Evolutionary conservation across 2,329 filamentous ascomycete species (phyloP).

Genomic region (Ambrosiella cleistominuta): DNA sequence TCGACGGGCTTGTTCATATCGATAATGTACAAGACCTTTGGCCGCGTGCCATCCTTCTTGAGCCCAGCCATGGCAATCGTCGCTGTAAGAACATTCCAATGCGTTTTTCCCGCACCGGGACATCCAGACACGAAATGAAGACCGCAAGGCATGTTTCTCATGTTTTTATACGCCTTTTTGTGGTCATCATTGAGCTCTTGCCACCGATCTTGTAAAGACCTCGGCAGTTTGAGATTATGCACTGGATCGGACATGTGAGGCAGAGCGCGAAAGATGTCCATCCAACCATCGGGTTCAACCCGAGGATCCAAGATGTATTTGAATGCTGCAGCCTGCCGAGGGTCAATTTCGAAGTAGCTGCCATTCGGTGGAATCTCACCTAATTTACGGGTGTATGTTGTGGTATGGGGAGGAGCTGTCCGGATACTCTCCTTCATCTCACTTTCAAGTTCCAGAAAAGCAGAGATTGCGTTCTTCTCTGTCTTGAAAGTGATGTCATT

Average conservation of each 20-base stretch:
- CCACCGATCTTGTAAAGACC: slow-evolving; percentile 18
- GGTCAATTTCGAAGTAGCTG: not conserved
- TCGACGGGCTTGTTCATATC: slow-evolving; percentile 32
- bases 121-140: slow-evolving; percentile 29
- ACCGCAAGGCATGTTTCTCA: slow-evolving; percentile 24
- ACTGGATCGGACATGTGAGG: slow-evolving; percentile 21
- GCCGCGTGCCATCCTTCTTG: not conserved
- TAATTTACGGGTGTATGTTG: not conserved
- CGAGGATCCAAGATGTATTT: slow-evolving; percentile 20
- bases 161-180: slow-evolving; percentile 19
- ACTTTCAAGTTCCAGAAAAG: slow-evolving; percentile 6
- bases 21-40: slow-evolving; percentile 26
- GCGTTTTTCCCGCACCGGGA: slow-evolving; percentile 30
- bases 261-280: slow-evolving; percentile 18
- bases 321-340: slow-evolving; percentile 16
- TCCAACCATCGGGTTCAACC: slow-evolving; percentile 13
- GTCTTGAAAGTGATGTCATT: slow-evolving; percentile 8
- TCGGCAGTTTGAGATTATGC: slow-evolving; percentile 14
- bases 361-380: not conserved
- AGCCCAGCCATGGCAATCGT: slow-evolving; percentile 19
- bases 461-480: slow-evolving; percentile 9
- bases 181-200: slow-evolving; percentile 24
- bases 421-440: slow-evolving; percentile 4
- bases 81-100: slow-evolving; percentile 27
- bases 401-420: not conserved